phyloP scores from a whole-genome alignment of 176 grass and related monocot genomes.

The Pontederia paniculata region DNA sequence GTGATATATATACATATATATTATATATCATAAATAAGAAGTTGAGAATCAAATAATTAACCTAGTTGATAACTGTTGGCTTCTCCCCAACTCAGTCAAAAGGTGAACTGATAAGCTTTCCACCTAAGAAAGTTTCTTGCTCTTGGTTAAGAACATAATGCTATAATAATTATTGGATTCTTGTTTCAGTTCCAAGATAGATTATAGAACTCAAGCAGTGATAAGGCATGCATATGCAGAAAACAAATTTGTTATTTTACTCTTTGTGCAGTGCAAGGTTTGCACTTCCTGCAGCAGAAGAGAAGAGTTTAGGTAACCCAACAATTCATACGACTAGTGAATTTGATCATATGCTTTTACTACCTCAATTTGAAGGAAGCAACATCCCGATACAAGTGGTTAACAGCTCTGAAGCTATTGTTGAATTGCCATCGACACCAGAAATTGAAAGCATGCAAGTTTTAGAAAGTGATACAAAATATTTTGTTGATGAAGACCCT shows the following conservation, averaged over 20 bases:
- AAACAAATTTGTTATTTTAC: neutral
- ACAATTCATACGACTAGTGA: slow-evolving; percentile 28
- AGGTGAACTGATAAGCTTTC: no score
- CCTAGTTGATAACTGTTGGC: no score
- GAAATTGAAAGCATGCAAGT: slow-evolving; percentile 24
- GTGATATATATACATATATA: no score
- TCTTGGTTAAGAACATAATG: no score
- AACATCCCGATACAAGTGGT: slow-evolving; percentile 8
- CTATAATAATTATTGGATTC: no score
- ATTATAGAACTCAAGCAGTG: no score
- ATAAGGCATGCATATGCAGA: no score
- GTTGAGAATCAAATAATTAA: no score
- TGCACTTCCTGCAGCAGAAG: slow-evolving; percentile 57
- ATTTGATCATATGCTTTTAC: slow-evolving; percentile 18
- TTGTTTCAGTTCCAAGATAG: no score
- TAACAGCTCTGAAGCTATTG: slow-evolving; percentile 52
- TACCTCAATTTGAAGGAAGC: slow-evolving; percentile 26
- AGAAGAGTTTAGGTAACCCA: slow-evolving; percentile 34
- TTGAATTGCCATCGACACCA: slow-evolving; percentile 78
- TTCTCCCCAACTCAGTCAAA: no score
- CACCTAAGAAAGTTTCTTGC: no score
- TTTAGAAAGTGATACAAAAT: slow-evolving; percentile 54
- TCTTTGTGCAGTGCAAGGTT: slow-evolving; percentile 41
- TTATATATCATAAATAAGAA: no score
- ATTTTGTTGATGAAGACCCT: slow-evolving; percentile 41